Conservation (phyloP, 768 basidiomycete genomes). For the Lentinula raphanica region DNA sequence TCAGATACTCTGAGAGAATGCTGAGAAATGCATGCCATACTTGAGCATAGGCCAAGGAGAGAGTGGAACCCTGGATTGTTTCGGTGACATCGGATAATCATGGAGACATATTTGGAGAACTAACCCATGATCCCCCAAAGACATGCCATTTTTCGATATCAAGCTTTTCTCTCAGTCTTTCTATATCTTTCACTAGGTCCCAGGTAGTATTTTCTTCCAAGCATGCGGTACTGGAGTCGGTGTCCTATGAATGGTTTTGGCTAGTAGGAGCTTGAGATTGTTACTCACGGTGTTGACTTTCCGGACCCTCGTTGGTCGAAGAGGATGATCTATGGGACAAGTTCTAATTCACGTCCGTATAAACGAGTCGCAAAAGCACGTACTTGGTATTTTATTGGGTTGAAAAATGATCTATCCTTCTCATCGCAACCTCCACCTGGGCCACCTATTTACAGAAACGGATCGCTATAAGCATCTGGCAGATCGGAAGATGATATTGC, state of each 20-base stretch:
- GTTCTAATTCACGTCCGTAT: neutral
- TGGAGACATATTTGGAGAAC: neutral
- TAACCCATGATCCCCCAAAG: constrained; percentile 90
- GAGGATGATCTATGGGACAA: constrained; percentile 59
- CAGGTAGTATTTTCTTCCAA: constrained; percentile 89
- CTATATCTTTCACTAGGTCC: constrained; percentile 89
- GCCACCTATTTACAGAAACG: constrained; percentile 50
- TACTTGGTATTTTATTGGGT: constrained; percentile 82
- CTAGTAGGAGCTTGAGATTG: neutral
- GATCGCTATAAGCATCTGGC: too few species aligned
- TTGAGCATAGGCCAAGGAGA: constrained; percentile 83
- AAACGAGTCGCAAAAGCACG: neutral
- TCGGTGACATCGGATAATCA: neutral
- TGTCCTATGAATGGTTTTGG: constrained; percentile 1
- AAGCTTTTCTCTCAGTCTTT: constrained; percentile 72
- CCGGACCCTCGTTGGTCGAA: constrained; percentile 90
- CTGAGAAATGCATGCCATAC: constrained; percentile 25
- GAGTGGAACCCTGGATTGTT: constrained; percentile 66
- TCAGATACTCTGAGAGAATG: neutral
- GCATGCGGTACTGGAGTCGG: constrained; percentile 52
- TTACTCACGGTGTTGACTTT: constrained; percentile 73
- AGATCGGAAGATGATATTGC: neutral
- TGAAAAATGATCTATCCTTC: constrained; percentile 74
- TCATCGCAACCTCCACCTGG: constrained; percentile 74
- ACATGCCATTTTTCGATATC: constrained; percentile 86